phyloP scores from a whole-genome alignment of 2,329 filamentous ascomycete genomes.

The Incumbomyces delicatus region DNA sequence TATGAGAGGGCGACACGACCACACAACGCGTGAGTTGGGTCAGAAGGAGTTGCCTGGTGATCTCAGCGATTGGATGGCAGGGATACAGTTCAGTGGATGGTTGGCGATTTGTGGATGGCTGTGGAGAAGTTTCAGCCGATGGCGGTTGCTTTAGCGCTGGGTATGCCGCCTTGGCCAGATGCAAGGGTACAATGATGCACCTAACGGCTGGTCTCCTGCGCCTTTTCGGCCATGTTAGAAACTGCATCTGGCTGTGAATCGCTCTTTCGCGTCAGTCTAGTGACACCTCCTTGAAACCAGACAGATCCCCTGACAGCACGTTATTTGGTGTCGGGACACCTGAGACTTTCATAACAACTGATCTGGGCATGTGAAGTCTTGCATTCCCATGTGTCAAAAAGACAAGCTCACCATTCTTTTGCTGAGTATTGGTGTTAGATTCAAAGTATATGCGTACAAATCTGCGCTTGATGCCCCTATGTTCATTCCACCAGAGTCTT shows the following conservation, averaged over 20 bases:
- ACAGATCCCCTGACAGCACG: background rate
- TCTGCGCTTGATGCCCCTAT: background rate
- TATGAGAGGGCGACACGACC: conserved; percentile 3
- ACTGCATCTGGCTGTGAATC: conserved; percentile 2
- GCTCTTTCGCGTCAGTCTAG: conserved; percentile 7
- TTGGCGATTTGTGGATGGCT: conserved; percentile 3
- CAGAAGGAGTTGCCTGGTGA: conserved; percentile 3
- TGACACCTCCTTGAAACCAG: conserved; percentile 8
- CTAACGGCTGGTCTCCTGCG: conserved; percentile 1
- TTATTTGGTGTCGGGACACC: background rate
- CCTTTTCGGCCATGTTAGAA: background rate
- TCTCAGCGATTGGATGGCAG: conserved; percentile 6
- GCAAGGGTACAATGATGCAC: conserved; percentile 7
- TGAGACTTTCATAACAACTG: background rate
- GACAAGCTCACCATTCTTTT: background rate
- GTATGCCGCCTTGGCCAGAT: conserved; percentile 8
- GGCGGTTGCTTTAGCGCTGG: conserved; percentile 3
- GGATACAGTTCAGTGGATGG: background rate
- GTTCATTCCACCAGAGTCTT: background rate
- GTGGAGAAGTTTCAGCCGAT: conserved; percentile 4
- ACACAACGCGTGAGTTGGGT: conserved; percentile 6
- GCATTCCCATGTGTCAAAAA: background rate
- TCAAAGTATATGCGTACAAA: conserved; percentile 1
- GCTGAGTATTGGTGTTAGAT: background rate
- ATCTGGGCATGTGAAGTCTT: background rate